phyloP scores from a whole-genome alignment of 2,329 filamentous ascomycete genomes.

The Pestalotiopsis sp. region DNA sequence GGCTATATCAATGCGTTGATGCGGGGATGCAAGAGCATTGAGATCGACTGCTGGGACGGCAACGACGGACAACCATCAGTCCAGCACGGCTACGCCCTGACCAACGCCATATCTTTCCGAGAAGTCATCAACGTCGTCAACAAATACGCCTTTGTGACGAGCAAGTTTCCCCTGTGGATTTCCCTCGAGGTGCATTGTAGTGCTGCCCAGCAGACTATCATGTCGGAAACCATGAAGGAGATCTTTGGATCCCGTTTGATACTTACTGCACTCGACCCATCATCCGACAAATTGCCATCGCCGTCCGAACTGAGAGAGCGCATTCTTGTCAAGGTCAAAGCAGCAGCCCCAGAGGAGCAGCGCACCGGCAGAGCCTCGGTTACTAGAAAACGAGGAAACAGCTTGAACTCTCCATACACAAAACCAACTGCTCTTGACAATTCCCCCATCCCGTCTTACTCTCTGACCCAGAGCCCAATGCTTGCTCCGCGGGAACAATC shows the following conservation, averaged over 20 bases:
- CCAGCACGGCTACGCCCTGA: slow-evolving; percentile 87
- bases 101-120: slow-evolving; percentile 83
- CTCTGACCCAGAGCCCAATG: slow-evolving; percentile 57
- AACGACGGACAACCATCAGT: slow-evolving; percentile 85
- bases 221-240: slow-evolving; percentile 88
- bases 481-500: slow-evolving; percentile 53
- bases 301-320: slow-evolving; percentile 83
- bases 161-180: slow-evolving; percentile 88
- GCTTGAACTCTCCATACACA: slow-evolving; percentile 77
- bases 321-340: slow-evolving; percentile 94
- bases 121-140: slow-evolving; percentile 93
- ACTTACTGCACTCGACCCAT: slow-evolving; percentile 71
- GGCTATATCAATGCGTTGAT: slow-evolving; percentile 89
- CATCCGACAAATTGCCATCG: slow-evolving; percentile 72
- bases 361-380: slow-evolving; percentile 39
- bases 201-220: slow-evolving; percentile 77
- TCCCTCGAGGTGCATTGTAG: slow-evolving; percentile 96
- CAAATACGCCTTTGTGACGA: slow-evolving; percentile 88
- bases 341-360: slow-evolving; percentile 52
- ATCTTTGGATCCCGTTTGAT: slow-evolving; percentile 82
- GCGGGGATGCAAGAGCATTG: slow-evolving; percentile 90
- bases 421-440: slow-evolving; percentile 65
- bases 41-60: slow-evolving; percentile 98
- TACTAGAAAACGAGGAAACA: slow-evolving; percentile 59
- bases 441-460: slow-evolving; percentile 50